Percentiles rank a stretch among this genome's conserved stretches.
Conservation (phyloP, 2,329 filamentous ascomycete species). For the Aspergillus terreus region DNA sequence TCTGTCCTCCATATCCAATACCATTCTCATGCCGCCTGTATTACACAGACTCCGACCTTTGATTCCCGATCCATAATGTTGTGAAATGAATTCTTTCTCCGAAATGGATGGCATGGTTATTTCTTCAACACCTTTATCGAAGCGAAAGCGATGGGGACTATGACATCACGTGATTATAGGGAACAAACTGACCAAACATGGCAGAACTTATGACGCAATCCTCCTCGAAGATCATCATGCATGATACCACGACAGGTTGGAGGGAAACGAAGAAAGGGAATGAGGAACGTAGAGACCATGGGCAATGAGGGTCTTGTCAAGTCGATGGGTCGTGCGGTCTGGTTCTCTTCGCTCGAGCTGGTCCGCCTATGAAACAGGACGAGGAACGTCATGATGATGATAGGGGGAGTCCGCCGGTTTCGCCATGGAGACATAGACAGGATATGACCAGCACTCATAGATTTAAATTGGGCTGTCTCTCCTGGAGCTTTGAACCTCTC, state of each 20-base stretch:
- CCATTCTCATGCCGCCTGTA: not conserved
- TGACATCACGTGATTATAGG: not conserved
- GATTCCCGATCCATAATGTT: slow-evolving; percentile 2
- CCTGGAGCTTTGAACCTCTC: no score
- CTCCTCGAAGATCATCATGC: no score
- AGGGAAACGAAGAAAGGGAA: no score
- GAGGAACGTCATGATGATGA: slow-evolving; percentile 32
- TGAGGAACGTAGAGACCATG: not conserved
- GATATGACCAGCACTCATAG: no score
- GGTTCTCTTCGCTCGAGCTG: not conserved
- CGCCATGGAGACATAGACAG: not conserved
- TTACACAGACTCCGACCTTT: slow-evolving; percentile 3
- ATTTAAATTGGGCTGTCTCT: no score
- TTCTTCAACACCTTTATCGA: no score
- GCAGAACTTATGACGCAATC: not conserved
- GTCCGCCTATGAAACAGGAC: not conserved
- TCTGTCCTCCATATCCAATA: no score
- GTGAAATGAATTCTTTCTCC: slow-evolving; percentile 1
- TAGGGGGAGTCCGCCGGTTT: slow-evolving; percentile 1
- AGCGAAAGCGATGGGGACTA: no score
- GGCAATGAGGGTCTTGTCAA: not conserved
- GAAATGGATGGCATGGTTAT: no score
- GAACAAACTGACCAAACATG: not conserved
- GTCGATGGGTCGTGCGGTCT: not conserved
- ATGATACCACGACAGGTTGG: no score